phyloP scores from a whole-genome alignment of 2,329 filamentous ascomycete species.

The Trichothecium roseum region DNA sequence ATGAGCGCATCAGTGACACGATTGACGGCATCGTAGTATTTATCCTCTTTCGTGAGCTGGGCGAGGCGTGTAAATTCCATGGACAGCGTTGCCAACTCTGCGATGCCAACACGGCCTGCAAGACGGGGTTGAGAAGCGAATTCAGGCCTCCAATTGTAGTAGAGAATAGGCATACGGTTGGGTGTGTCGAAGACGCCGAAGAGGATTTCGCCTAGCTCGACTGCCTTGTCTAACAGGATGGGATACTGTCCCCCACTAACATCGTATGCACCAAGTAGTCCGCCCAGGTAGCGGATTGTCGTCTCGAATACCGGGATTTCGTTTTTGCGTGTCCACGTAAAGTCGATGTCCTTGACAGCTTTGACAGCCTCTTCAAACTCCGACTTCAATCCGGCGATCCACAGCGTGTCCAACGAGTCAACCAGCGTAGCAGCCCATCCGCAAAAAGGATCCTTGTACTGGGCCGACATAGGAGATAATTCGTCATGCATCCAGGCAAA shows the following conservation, averaged over 20 bases:
- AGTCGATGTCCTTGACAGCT: conserved; percentile 66
- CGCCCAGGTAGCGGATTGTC: conserved; percentile 82
- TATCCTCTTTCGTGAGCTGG: conserved; percentile 69
- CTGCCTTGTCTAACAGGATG: conserved; percentile 65
- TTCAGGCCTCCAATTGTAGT: conserved; percentile 66
- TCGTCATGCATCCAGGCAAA: conserved; percentile 84
- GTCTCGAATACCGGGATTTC: conserved; percentile 91
- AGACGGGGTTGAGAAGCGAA: conserved; percentile 53
- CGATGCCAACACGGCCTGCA: conserved; percentile 47
- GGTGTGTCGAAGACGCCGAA: conserved; percentile 84
- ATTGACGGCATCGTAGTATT: conserved; percentile 84
- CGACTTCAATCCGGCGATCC: conserved; percentile 71
- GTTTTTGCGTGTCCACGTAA: conserved; percentile 55
- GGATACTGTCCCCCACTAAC: conserved; percentile 59
- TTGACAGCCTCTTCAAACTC: conserved; percentile 73
- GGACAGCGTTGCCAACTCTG: conserved; percentile 70
- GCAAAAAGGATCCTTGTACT: conserved; percentile 71
- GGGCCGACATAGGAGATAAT: conserved; percentile 59
- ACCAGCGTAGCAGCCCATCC: conserved; percentile 85
- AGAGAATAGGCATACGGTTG: conserved; percentile 81
- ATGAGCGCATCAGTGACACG: conserved; percentile 75
- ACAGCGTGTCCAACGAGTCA: conserved; percentile 72
- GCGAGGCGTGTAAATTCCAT: conserved; percentile 86
- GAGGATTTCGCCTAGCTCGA: conserved; percentile 69
- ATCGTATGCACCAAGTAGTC: conserved; percentile 78